Evolutionary conservation across 2,329 filamentous ascomycete species (phyloP).

Genomic region (Cladosporium sphaerospermum): DNA sequence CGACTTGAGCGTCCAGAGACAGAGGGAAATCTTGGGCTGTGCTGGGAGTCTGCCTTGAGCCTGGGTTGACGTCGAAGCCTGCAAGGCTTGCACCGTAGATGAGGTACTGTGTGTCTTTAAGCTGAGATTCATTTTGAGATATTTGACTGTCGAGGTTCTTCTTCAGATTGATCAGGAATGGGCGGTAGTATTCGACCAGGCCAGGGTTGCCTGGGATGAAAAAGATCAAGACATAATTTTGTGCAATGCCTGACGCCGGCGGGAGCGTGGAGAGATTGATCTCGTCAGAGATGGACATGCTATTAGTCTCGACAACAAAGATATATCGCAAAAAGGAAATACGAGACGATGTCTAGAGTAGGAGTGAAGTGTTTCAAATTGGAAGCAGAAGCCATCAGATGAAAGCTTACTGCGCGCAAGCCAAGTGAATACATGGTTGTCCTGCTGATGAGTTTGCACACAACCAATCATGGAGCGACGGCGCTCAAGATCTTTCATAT

Average conservation of each 20-base stretch:
- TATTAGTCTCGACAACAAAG: background rate
- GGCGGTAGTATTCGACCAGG: slow-evolving; percentile 64
- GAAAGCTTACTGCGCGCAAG: no score
- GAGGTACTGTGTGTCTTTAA: slow-evolving; percentile 36
- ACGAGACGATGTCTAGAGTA: no score
- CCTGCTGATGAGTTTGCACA: no score
- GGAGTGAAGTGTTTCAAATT: no score
- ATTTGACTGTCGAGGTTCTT: background rate
- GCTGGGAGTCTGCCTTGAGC: slow-evolving; percentile 13
- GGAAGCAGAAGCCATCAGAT: no score
- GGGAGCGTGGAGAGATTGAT: background rate
- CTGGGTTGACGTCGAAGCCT: slow-evolving; percentile 36
- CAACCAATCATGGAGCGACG: no score
- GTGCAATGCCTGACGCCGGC: background rate
- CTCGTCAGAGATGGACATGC: background rate
- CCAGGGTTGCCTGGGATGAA: slow-evolving; percentile 74
- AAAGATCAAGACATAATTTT: slow-evolving; percentile 50
- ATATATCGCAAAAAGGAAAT: no score
- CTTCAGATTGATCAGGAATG: slow-evolving; percentile 57
- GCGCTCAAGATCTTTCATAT: no score
- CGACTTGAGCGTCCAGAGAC: slow-evolving; percentile 1
- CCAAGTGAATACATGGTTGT: no score
- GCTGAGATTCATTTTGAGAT: background rate
- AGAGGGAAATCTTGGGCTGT: background rate
- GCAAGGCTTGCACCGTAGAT: slow-evolving; percentile 37